Base-by-base conservation (phyloP, 2,329 filamentous ascomycete species). In the Zymoseptoria brevis region DNA sequence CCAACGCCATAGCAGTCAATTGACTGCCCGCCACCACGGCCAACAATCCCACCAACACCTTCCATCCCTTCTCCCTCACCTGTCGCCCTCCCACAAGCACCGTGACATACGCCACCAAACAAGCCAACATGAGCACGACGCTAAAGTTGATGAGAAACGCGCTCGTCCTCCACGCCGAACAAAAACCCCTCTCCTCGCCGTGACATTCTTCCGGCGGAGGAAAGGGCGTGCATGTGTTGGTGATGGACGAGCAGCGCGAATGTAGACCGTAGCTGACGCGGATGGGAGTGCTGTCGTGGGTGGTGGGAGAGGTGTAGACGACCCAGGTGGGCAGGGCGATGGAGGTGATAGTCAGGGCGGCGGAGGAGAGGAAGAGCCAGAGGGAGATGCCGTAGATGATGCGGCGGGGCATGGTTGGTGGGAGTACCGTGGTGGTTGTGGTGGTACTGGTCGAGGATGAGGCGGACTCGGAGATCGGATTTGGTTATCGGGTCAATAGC, bases 61-160 rank as follows among this genome's bases (percentile, higher is more conserved):
- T 87, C 92, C 92, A 97, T 16, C 93, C 92, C 16, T 80, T 82
- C 73, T 91, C 88, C 57, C 93, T 81, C 75, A 88, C 87, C 68
- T 87, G 84, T 72, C 90, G 88, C 41, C 91, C 90, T 19, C 92
- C 91, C 1, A 81, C 76, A 65, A 96, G 77, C 53, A 96, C 84
- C 54, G 95, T 83, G 29, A 87, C 70, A 74, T 93, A 96, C 19
- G 86, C 84, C 26, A 96, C 86, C n/a, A 96, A 75, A 6, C 86
- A 86, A 57, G 88, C 90, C 49, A 94, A 82, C 74, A 96, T 87
- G 48, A 94, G 73, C n/a, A 96, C 85, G 45, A 90, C 83, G 7
- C 88, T 83, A 67, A 96, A 89, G 56, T 87, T 89, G 77, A 96
- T 90, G 64, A 96, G 76, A 75, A 96, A 97, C 22, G 89, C 91